Base-by-base conservation (phyloP, 768 basidiomycete species). In the Serendipita sp. region DNA sequence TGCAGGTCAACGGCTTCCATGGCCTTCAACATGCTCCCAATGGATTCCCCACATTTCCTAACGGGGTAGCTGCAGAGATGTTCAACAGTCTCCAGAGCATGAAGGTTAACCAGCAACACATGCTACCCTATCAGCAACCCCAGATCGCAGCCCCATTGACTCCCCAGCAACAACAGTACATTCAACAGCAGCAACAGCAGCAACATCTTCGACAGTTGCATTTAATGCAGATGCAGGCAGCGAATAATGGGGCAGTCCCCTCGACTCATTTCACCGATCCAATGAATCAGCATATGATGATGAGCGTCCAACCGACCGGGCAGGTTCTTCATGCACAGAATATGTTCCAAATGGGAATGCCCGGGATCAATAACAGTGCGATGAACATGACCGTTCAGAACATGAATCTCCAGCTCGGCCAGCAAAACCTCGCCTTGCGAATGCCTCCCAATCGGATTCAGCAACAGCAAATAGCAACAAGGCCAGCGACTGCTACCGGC, bases 371-470 rank as follows among this genome's bases (percentile, higher is more conserved):
- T 8, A 65, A 65, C 41, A 58, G 56, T 13, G 65, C 56, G 16
- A 28, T 65, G 23, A 58, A 58, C 38, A 62, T 65, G 44, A 58
- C 54, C 15, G 56, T 65, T 36, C 18, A 63, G 23, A 65, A 65
- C 44, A 65, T 65, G 65, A 65, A 65, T 41, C 54, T 65, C 5
- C 34, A 46, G 11, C 56, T 65, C 16, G 56, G 56, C 7, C 38
- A 30, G 65, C 65, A 65, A 56, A 65, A 65, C 44, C 3, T 65
- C 5, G 41, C 36, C 4, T 23, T 65, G 7, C 54, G 58, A n/a
- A 30, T 65, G 35, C 65, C 65, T 3, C 38, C 65, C 3, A 58
- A 58, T 23, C 56, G 65, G 38, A 62, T 44, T n/a, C 56, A 44
- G 34, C 56, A 28, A 56, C 56, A 60, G 18, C 30, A 32, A 34